Base-by-base conservation (phyloP, 2,329 filamentous ascomycete species). In the Colletotrichum ledebouriae region DNA sequence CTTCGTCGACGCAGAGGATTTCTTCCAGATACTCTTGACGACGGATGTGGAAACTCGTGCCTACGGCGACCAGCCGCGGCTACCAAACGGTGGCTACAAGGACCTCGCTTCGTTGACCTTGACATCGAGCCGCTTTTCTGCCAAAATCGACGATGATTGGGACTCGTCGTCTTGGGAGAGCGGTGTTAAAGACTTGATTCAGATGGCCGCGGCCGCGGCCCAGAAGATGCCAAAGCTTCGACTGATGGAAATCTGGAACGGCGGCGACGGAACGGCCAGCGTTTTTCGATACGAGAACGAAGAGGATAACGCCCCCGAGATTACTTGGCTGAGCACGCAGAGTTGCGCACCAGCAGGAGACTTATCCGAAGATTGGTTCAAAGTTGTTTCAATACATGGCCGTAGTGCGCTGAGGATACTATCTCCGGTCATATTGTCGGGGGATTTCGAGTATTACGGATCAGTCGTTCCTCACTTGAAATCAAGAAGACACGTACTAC, bases 211-310 rank as follows among this genome's bases (percentile, higher is more conserved):
- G 0, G 1, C 3, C 9, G 61, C 44, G 33, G 46, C 61, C 3
- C 4, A 11, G 22, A 7, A 7, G 12, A 63, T 63, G 44, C 53
- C 61, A 2, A 42, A 59, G 17, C 44, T 63, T 0, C 42, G 25
- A 7, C 7, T 52, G 10, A 58, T 59, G 53, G 53, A 63, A 25
- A 25, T 63, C 0, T 63, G 61, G 34, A 63, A 63, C 15, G 13
- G 42, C 3, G 33, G 53, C 3, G 12, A 10, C 15, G 53, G 44
- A 6, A 34, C 22, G 4, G 42, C 22, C 7, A 42, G 34, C 22
- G 3, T 44, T 1, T 63, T 59, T 20, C n/a, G 53, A 3, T 59
- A 44, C 15, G 17, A 52, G 15, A n/a, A 22, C 4, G 9, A 1
- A 6, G 58, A 60, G 6, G 3, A 20, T 29, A 6, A 9, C 3